Evolutionary conservation across 2,329 filamentous ascomycete species (phyloP).

Genomic region (Botrytis byssoidea): DNA sequence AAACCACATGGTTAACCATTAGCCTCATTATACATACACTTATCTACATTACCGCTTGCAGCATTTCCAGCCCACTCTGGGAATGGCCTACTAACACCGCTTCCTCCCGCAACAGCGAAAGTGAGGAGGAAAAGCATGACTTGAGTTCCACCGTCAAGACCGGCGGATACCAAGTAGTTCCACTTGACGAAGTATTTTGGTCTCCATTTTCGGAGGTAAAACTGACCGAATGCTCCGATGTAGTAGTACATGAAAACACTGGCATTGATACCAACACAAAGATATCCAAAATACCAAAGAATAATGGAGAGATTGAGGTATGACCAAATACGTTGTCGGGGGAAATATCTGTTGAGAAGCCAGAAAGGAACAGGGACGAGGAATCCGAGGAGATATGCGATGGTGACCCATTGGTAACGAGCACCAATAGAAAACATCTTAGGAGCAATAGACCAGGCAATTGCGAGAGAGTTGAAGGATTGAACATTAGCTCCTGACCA

Average conservation of each 20-base stretch:
- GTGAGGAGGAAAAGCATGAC: slow-evolving; percentile 68
- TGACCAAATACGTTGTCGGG: slow-evolving; percentile 57
- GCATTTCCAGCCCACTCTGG: slow-evolving; percentile 31
- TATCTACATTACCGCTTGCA: slow-evolving; percentile 26
- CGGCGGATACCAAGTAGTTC: slow-evolving; percentile 73
- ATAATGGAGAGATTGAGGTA: slow-evolving; percentile 68
- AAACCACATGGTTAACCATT: slow-evolving; percentile 17
- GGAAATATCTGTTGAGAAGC: slow-evolving; percentile 51
- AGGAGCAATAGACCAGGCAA: slow-evolving; percentile 70
- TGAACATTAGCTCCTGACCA: slow-evolving; percentile 58
- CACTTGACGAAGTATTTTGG: slow-evolving; percentile 70
- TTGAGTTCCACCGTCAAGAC: slow-evolving; percentile 67
- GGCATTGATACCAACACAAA: slow-evolving; percentile 67
- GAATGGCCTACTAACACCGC: slow-evolving; percentile 33
- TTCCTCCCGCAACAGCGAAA: slow-evolving; percentile 49
- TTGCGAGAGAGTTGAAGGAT: slow-evolving; percentile 64
- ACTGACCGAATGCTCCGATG: slow-evolving; percentile 67
- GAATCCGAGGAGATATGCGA: slow-evolving; percentile 71
- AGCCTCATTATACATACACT: slow-evolving; percentile 28
- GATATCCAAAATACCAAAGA: slow-evolving; percentile 60
- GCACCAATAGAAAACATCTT: slow-evolving; percentile 65
- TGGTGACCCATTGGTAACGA: slow-evolving; percentile 64
- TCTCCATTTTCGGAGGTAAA: slow-evolving; percentile 56
- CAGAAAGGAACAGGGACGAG: slow-evolving; percentile 61
- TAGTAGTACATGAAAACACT: slow-evolving; percentile 69